Conservation (phyloP, 2,329 filamentous ascomycete genomes). For the Ophiobolus disseminans region DNA sequence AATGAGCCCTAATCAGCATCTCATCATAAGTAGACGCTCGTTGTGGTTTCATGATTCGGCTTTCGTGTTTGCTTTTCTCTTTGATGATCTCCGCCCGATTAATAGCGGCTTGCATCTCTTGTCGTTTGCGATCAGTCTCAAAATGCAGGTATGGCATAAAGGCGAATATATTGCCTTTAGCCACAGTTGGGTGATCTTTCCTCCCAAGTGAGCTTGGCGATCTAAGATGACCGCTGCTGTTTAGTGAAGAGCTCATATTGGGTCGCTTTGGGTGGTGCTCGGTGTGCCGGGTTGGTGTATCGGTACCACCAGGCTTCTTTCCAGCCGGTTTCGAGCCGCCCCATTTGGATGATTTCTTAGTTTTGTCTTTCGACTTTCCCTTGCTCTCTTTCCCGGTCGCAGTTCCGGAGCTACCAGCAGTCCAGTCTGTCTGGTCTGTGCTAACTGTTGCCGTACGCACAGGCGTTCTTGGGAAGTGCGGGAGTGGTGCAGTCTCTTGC, state of each 20-base stretch:
- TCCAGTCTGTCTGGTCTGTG: constrained; percentile 45
- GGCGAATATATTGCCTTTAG: constrained; percentile 50
- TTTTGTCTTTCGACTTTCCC: constrained; percentile 40
- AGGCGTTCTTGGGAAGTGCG: constrained; percentile 31
- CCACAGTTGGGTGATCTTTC: constrained; percentile 39
- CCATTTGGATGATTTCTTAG: constrained; percentile 41
- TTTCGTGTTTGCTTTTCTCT: constrained; percentile 25
- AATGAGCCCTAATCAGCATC: constrained; percentile 58
- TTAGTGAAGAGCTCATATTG: constrained; percentile 31
- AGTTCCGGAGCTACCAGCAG: constrained; percentile 28
- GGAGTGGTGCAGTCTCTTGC: constrained; percentile 21
- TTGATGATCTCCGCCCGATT: constrained; percentile 41
- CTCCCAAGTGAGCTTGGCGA: constrained; percentile 48
- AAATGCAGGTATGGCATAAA: constrained; percentile 73
- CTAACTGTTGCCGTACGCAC: constrained; percentile 39
- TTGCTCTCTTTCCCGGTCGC: constrained; percentile 32
- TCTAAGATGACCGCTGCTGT: constrained; percentile 34
- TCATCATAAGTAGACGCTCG: constrained; percentile 50
- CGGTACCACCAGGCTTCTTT: constrained; percentile 33
- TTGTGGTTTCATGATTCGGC: constrained; percentile 24
- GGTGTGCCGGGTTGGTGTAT: constrained; percentile 35
- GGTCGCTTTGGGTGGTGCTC: constrained; percentile 33
- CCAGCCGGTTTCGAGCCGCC: constrained; percentile 31
- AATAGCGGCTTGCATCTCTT: constrained; percentile 65
- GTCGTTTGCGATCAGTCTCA: constrained; percentile 63